A percentile compares a stretch with the other conserved stretches of the same genome.
phyloP scores from a whole-genome alignment of 495 filamentous ascomycete genomes.

The Penicillium tannophilum region DNA sequence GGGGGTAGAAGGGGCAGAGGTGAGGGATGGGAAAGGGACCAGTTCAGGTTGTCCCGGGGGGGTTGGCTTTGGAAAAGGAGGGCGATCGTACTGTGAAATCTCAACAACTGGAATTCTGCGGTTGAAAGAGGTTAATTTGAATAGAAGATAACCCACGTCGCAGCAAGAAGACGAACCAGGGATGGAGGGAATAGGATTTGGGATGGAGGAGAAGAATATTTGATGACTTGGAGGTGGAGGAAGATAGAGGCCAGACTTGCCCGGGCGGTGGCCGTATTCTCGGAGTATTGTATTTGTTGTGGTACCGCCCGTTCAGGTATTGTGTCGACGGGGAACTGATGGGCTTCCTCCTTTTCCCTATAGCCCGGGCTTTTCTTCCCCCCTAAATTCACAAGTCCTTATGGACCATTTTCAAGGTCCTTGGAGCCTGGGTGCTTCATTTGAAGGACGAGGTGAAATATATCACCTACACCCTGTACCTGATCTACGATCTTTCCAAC shows the following conservation, averaged over 20 bases:
- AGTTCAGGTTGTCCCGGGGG: slow-evolving; percentile 39
- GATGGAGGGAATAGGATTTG: slow-evolving; percentile 25
- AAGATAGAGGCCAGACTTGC: slow-evolving; percentile 34
- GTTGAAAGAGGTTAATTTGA: slow-evolving; percentile 7
- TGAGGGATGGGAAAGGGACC: slow-evolving; percentile 46
- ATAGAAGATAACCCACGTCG: slow-evolving; percentile 1
- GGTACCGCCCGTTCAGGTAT: slow-evolving; percentile 7
- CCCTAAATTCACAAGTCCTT: not conserved
- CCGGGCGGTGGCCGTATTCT: slow-evolving; percentile 33
- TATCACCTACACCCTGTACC: not conserved
- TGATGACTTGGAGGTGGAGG: slow-evolving; percentile 35
- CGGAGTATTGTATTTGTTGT: slow-evolving; percentile 22
- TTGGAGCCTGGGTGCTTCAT: not conserved
- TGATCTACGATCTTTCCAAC: not conserved
- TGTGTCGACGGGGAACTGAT: not conserved
- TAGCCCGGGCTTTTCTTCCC: not conserved
- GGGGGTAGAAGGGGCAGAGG: slow-evolving; percentile 38
- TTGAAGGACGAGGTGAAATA: not conserved
- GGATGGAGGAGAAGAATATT: slow-evolving; percentile 23
- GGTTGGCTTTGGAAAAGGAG: slow-evolving; percentile 21
- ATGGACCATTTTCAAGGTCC: no score
- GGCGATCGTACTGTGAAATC: slow-evolving; percentile 35
- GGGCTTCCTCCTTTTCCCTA: not conserved
- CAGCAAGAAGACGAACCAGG: slow-evolving; percentile 12
- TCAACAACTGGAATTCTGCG: not conserved